phyloP scores from a whole-genome alignment of 768 basidiomycete genomes.

The Sutorius australiensis region DNA sequence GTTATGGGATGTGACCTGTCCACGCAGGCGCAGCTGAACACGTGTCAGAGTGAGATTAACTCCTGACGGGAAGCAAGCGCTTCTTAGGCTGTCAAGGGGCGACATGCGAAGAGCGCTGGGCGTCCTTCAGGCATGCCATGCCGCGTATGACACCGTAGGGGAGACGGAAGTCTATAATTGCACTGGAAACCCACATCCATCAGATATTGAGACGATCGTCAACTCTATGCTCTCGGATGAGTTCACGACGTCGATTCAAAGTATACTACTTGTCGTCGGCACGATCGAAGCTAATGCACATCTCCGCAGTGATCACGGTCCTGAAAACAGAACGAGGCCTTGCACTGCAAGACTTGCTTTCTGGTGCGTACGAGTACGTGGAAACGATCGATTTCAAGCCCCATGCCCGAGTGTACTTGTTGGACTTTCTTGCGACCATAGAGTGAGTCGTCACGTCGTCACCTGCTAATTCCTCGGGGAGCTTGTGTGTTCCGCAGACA shows the following conservation, averaged over 20 bases:
- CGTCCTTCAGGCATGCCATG: slow-evolving; percentile 96
- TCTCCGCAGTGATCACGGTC: slow-evolving; percentile 67
- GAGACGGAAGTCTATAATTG: slow-evolving; percentile 95
- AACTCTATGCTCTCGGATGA: slow-evolving; percentile 95
- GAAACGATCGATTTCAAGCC: slow-evolving; percentile 83
- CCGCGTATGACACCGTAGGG: slow-evolving; percentile 85
- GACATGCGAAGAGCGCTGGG: slow-evolving; percentile 98
- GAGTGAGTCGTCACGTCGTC: slow-evolving; percentile 58
- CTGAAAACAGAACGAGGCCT: slow-evolving; percentile 91
- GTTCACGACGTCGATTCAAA: slow-evolving; percentile 86
- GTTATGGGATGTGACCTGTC: slow-evolving; percentile 16
- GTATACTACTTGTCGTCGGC: slow-evolving; percentile 38
- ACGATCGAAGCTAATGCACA: neutral
- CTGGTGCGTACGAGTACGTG: slow-evolving; percentile 87
- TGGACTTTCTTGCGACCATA: slow-evolving; percentile 91
- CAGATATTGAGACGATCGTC: slow-evolving; percentile 90
- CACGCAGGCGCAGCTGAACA: neutral
- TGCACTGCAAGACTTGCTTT: slow-evolving; percentile 90
- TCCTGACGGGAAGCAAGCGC: slow-evolving; percentile 79
- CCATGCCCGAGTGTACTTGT: slow-evolving; percentile 81
- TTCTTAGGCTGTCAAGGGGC: slow-evolving; percentile 92
- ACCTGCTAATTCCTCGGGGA: neutral
- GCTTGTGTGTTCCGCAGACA: slow-evolving; percentile 50
- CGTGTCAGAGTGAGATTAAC: slow-evolving; percentile 74
- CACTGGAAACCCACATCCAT: slow-evolving; percentile 94